Conservation (phyloP, 768 basidiomycete genomes). For the Dioszegia hungarica region DNA sequence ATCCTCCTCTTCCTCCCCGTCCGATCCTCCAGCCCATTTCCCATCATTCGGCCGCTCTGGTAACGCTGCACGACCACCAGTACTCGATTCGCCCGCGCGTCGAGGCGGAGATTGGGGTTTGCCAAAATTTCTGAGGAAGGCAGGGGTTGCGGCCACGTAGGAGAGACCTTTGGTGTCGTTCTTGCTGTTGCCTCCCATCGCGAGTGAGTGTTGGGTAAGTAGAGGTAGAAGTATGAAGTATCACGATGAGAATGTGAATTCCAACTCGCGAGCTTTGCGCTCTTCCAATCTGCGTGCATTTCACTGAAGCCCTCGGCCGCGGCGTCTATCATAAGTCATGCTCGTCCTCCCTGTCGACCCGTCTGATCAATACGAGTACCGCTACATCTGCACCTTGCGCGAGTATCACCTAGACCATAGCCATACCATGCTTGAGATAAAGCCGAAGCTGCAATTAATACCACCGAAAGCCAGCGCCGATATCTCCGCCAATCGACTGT, state of each 20-base stretch:
- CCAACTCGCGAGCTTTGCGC: too few species aligned
- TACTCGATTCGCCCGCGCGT: not conserved
- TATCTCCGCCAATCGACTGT: too few species aligned
- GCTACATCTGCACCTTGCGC: too few species aligned
- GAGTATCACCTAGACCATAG: too few species aligned
- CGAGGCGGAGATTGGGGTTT: slow-evolving; percentile 9
- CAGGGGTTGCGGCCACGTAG: slow-evolving; percentile 22
- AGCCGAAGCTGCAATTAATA: too few species aligned
- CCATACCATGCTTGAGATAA: too few species aligned
- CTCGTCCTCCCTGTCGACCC: too few species aligned
- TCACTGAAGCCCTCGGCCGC: too few species aligned
- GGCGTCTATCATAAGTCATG: too few species aligned
- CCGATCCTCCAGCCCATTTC: slow-evolving; percentile 41
- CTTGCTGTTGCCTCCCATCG: slow-evolving; percentile 8
- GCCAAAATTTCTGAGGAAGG: slow-evolving; percentile 31
- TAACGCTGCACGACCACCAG: slow-evolving; percentile 25
- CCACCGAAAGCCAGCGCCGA: too few species aligned
- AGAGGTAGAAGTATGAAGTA: not conserved
- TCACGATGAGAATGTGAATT: not conserved
- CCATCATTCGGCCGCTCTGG: slow-evolving; percentile 43
- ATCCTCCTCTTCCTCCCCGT: slow-evolving; percentile 53
- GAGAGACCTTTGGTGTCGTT: slow-evolving; percentile 14
- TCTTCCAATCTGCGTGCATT: too few species aligned
- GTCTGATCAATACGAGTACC: too few species aligned
- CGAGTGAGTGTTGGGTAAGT: not conserved